Base-by-base conservation (phyloP, 805 yeast genomes). In the Candida maesae region DNA sequence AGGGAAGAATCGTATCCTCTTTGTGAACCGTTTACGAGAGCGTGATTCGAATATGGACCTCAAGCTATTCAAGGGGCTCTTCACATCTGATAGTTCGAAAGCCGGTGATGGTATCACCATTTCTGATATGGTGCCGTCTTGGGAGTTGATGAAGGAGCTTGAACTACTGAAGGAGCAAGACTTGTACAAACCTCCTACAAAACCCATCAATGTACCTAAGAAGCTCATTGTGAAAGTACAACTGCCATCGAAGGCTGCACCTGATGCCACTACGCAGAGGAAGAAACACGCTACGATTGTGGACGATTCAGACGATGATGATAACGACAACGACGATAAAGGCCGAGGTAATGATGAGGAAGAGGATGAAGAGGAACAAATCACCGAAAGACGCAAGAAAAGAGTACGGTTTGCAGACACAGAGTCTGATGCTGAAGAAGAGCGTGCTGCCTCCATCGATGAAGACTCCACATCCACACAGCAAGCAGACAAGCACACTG, bases 21-120 rank as follows among this genome's bases (percentile, higher is more conserved):
- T 38, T 18, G 14, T 42, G 14, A 7, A 24, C 3, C 23, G 42
- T 9, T 38, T 42, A 19, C 29, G 46, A 21, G 29, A 27, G 16
- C 31, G 46, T 8, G 39, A 38, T 5, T 21, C 42, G 13, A 42
- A 42, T 32, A 39, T 38, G 4, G 46, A 42, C 8, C 25, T 42
- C n/a, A 38, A 34, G 30, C 31, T 42, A 6, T 42, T 42, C 28
- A 34, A 38, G 19, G 46, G 46, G 5, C 24, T 42, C 28, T 38
- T 34, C 16, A 42, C 33, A 13, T 7, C 14, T 11, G 15, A 29
- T 20, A 17, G 2, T 34, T 38, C 9, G 30, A 16, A 7, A 3
- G 12, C 7, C 26, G 14, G 34, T 28, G 33, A 38, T 17, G n/a
- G 26, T 35, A 21, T n/a, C 26, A 6, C 25, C 7, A 32, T 26